Base-by-base conservation (phyloP, 2,329 filamentous ascomycete genomes). In the Meredithiella fracta region DNA sequence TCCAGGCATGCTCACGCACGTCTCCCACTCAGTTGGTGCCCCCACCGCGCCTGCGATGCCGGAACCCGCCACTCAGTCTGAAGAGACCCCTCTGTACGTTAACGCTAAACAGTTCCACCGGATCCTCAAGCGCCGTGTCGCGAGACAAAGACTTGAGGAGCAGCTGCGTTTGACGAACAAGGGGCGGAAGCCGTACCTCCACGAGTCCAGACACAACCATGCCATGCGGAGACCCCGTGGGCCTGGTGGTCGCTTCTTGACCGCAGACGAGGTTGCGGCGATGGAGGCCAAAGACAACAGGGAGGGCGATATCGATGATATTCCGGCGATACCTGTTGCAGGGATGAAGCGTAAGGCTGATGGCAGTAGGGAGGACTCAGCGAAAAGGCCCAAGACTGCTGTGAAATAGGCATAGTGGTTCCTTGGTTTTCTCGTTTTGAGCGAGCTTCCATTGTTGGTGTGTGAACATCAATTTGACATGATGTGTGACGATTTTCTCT, bases 71-170 rank as follows among this genome's bases (percentile, higher is more conserved):
- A 75, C 77, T 9, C 77, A 78, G 14, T 81, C 82, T 3, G 92
- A 97, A 67, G 92, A 98, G 66, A 91, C 91, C 0, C 92, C 92
- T 0, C 73, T 98, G 1, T 98, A 98, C 63, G 92, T 98, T 64
- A 98, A 98, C 64, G 92, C 92, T 3, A 98, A 98, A 68, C 92
- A 98, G 65, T 98, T 98, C 63, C 92, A 98, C 67, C 85, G 92
- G 25, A 98, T 98, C 51, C 71, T 98, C 55, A 97, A 98, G 74
- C 80, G 92, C 58, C 80, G 92, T 58, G 88, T 97, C 60, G 92
- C 92, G 5, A 80, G 92, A 34, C 92, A 97, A 68, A 88, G 87
- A 67, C 75, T 98, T 15, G 92, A 98, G 67, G 92, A 98, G 67
- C 86, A 90, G 55, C 71, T 98, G 47, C 81, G 92, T 44, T 72